These are phyloP conservation scores for Coemansia sp. DNA, from an alignment of 192 early-diverging fungal species.

Conservation along the genomic window DNA sequence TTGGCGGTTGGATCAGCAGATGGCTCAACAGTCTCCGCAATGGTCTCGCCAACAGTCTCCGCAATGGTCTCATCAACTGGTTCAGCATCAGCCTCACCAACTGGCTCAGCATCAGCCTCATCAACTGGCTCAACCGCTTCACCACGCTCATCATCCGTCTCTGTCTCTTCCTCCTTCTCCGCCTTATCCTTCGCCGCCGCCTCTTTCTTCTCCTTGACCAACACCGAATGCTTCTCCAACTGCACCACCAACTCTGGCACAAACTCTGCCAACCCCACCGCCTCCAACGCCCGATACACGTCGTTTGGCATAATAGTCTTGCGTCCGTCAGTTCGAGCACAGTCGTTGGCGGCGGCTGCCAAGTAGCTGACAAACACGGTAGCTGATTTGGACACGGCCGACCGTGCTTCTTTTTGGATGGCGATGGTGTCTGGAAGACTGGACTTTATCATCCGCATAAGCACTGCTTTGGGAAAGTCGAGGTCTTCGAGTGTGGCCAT, in stretches of 20 bases:
- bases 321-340: conserved; percentile 39
- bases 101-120: neutral
- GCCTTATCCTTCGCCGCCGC: conserved; percentile 19
- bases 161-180: conserved; percentile 5
- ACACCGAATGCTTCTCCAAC: conserved; percentile 17
- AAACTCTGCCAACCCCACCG: conserved; percentile 42
- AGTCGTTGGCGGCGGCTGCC: conserved; percentile 49
- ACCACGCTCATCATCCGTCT: conserved; percentile 11
- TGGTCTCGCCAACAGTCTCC: neutral
- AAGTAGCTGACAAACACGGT: conserved; percentile 50
- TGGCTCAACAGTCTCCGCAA: neutral
- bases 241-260: conserved; percentile 31
- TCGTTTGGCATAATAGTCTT: conserved; percentile 46
- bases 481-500: conserved; percentile 35
- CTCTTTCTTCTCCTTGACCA: conserved; percentile 39
- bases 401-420: conserved; percentile 45
- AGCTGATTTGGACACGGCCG: conserved; percentile 27
- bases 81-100: no score
- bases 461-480: conserved; percentile 47
- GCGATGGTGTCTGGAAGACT: conserved; percentile 46
- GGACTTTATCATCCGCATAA: conserved; percentile 37
- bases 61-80: neutral
- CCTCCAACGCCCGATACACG: conserved; percentile 42
- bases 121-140: neutral
- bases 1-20: no score